Conservation (phyloP, 2,329 filamentous ascomycete species). For the Sporothrix schenckii region DNA sequence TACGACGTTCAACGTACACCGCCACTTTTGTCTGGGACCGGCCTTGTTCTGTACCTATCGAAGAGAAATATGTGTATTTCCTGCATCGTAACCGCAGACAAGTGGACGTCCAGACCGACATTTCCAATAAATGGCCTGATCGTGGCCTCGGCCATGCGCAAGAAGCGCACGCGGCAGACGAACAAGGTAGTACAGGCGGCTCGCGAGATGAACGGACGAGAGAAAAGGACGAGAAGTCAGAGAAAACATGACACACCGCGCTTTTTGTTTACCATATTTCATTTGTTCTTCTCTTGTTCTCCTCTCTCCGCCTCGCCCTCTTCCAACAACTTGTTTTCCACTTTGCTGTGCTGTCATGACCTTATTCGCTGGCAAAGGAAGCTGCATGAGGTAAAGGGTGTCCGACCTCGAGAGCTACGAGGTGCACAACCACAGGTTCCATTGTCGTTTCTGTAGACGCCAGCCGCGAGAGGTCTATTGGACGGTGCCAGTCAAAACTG, state of each 20-base stretch:
- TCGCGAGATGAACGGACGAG: not conserved
- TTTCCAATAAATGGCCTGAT: not conserved
- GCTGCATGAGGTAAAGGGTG: not conserved
- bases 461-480: not conserved
- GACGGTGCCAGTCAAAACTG: not conserved
- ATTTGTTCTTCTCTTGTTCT: not conserved
- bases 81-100: slow-evolving; percentile 4
- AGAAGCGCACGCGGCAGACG: slow-evolving; percentile 16
- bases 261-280: not conserved
- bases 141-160: not conserved
- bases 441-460: not conserved
- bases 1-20: not conserved
- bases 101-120: not conserved
- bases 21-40: not conserved
- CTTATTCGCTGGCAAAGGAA: slow-evolving; percentile 11
- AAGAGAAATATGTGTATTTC: not conserved
- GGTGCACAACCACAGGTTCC: not conserved
- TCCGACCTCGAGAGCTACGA: not conserved
- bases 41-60: not conserved
- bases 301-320: too few relatives aligned
- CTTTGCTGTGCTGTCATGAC: slow-evolving; percentile 29
- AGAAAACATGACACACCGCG: not conserved
- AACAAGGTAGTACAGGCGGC: slow-evolving; percentile 16
- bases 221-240: not conserved
- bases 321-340: not conserved